Evolutionary conservation across 1,284 basidiomycete species (phyloP).

Genomic region (Heterobasidion irregulare): DNA sequence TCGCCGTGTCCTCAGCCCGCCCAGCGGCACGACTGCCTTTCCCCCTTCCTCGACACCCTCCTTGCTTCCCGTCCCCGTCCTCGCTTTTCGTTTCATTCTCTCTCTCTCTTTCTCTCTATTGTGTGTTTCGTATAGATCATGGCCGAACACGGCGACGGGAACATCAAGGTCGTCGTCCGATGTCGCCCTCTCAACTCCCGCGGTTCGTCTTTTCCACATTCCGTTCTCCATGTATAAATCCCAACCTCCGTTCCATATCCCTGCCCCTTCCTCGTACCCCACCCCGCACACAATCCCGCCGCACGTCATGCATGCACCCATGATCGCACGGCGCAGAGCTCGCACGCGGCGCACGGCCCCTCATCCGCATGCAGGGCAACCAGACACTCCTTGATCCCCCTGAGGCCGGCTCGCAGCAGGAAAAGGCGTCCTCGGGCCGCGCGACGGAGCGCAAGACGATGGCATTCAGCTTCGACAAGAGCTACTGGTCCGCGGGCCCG

Average conservation of each 20-base stretch:
- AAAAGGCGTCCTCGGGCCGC: constrained; percentile 29
- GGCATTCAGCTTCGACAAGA: constrained; percentile 91
- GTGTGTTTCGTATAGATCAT: constrained; percentile 27
- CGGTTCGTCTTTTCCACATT: constrained; percentile 46
- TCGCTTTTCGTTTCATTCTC: background rate
- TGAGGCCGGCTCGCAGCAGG: constrained; percentile 62
- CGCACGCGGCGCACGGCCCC: constrained; percentile 81
- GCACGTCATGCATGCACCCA: background rate
- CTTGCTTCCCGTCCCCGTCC: background rate
- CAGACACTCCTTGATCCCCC: constrained; percentile 89
- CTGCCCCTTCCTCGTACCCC: background rate
- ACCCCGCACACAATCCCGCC: background rate
- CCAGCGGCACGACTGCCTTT: too few species aligned
- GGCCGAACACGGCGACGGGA: constrained; percentile 66
- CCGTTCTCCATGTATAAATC: constrained; percentile 2
- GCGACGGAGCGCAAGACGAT: constrained; percentile 84
- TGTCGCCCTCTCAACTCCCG: constrained; percentile 91
- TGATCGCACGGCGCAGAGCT: constrained; percentile 49
- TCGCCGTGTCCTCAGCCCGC: too few species aligned
- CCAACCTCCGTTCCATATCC: constrained; percentile 5
- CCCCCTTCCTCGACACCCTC: too few species aligned
- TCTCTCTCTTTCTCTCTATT: background rate
- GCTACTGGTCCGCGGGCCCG: constrained; percentile 89
- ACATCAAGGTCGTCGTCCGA: constrained; percentile 96
- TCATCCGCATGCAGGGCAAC: constrained; percentile 90